Conservation (phyloP, 164 flowering plant species). For the Liriodendron chinense region DNA sequence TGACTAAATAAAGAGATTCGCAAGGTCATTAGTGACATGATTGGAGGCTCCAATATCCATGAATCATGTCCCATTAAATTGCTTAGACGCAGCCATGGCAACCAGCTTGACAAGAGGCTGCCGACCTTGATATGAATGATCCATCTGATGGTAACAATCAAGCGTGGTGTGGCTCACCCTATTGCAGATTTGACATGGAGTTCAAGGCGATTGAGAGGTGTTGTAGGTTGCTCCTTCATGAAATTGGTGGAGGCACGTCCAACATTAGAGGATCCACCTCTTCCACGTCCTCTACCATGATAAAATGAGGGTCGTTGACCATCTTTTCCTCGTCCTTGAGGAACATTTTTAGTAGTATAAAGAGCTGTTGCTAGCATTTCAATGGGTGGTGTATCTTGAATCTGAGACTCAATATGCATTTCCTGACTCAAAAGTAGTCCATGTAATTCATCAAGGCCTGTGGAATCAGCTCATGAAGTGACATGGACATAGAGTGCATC, state of each 20-base stretch:
- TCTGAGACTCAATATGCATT: no score
- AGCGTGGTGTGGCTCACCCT: neutral
- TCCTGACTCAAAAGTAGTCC: neutral
- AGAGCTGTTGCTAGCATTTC: neutral
- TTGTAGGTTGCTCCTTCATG: neutral
- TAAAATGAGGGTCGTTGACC: neutral
- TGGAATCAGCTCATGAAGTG: neutral
- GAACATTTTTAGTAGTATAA: no score
- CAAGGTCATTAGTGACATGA: neutral
- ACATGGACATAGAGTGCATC: neutral
- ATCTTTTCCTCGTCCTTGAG: neutral
- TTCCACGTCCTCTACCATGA: neutral
- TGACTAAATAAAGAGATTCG: neutral
- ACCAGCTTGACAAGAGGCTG: neutral
- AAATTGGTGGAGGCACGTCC: neutral
- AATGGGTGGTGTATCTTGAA: neutral
- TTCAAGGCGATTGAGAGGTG: neutral
- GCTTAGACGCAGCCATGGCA: neutral
- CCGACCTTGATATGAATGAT: neutral
- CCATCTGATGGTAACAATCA: neutral
- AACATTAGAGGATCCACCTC: neutral
- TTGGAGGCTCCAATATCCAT: neutral
- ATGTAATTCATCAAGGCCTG: neutral
- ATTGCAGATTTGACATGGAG: neutral
- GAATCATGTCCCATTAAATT: neutral